Conservation (phyloP, 768 basidiomycete species). For the Mycena latifolia region DNA sequence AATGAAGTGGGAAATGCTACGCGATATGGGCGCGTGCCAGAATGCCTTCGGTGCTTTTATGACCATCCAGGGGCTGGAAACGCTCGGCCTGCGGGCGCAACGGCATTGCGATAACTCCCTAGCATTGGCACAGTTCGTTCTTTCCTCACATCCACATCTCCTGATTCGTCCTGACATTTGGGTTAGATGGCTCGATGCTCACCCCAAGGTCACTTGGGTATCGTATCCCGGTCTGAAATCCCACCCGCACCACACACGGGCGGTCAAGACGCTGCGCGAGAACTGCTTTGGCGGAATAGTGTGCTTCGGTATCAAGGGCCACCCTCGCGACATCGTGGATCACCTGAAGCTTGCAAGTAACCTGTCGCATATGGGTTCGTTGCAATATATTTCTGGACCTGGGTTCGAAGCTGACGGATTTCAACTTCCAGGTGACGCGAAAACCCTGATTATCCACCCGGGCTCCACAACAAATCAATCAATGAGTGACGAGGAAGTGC, state of each 20-base stretch:
- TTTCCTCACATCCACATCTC: too few species aligned
- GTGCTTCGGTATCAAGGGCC: slow-evolving; percentile 23
- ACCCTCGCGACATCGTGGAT: slow-evolving; percentile 26
- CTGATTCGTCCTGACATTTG: too few species aligned
- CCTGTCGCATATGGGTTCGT: slow-evolving; percentile 33
- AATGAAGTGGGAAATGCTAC: slow-evolving; percentile 63
- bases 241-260: slow-evolving; percentile 19
- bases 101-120: slow-evolving; percentile 31
- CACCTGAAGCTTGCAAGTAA: slow-evolving; percentile 28
- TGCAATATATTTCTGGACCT: too few species aligned
- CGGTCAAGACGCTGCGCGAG: background rate
- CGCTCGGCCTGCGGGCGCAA: slow-evolving; percentile 24
- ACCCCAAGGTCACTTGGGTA: slow-evolving; percentile 31
- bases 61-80: slow-evolving; percentile 59
- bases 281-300: slow-evolving; percentile 27
- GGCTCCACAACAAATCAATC: slow-evolving; percentile 30
- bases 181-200: slow-evolving; percentile 14
- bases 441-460: slow-evolving; percentile 31
- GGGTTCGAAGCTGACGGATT: too few species aligned
- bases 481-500: slow-evolving; percentile 24
- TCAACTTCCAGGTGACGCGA: slow-evolving; percentile 34
- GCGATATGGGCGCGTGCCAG: slow-evolving; percentile 65
- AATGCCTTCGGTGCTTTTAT: slow-evolving; percentile 72
- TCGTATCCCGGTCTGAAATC: slow-evolving; percentile 22
- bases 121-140: slow-evolving; percentile 20